phyloP scores from a whole-genome alignment of 208 protist species.

The Leptomonas seymouri region DNA sequence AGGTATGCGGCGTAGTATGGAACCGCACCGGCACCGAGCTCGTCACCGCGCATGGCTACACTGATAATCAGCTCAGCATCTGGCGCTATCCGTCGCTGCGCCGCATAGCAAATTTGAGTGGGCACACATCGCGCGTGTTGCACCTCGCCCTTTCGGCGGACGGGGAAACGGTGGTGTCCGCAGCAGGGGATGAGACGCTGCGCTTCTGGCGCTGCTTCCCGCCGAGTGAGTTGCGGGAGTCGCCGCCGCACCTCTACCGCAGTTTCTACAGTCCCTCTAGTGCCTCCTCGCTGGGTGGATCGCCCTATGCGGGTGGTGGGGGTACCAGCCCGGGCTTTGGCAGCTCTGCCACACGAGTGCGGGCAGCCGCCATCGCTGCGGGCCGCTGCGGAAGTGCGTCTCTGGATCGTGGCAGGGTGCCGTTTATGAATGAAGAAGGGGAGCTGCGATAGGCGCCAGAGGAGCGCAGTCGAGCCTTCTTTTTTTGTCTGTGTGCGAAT shows the following conservation, averaged over 20 bases:
- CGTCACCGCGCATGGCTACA: constrained; percentile 98
- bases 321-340: neutral
- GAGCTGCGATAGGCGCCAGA: constrained; percentile 19
- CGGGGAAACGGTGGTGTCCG: constrained; percentile 97
- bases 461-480: neutral
- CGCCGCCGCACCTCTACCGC: constrained; percentile 25
- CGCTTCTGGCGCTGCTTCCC: constrained; percentile 94
- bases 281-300: constrained; percentile 8
- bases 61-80: constrained; percentile 98
- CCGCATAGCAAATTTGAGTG: constrained; percentile 96
- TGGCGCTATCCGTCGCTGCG: constrained; percentile 99
- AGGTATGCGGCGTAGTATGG: constrained; percentile 98
- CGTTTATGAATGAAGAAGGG: constrained; percentile 20
- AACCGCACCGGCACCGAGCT: constrained; percentile 95
- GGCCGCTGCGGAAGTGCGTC: constrained; percentile 23
- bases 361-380: constrained; percentile 1
- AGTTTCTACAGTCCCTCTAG: constrained; percentile 20
- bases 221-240: constrained; percentile 26
- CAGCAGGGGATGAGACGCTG: constrained; percentile 98
- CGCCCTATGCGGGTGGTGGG: neutral
- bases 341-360: constrained; percentile 13
- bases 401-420: constrained; percentile 1
- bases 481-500: neutral
- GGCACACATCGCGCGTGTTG: constrained; percentile 98
- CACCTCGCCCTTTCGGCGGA: constrained; percentile 97